Evolutionary conservation across 2,329 filamentous ascomycete species (phyloP), one percentile per base, ranked within the genome.

Genomic region (Alternaria gaisen): DNA sequence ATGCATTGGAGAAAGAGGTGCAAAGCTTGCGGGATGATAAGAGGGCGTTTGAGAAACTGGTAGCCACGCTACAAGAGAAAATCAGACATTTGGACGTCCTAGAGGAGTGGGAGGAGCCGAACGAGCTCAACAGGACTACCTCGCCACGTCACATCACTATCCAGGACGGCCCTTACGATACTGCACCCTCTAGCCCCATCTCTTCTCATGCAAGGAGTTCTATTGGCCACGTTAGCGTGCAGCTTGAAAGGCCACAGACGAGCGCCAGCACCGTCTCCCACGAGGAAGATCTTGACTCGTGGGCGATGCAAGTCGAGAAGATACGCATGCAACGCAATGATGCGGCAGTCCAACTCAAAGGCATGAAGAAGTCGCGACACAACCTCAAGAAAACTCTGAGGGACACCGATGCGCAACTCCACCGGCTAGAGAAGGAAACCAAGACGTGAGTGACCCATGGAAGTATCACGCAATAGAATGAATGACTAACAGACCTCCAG

Each of bases 241-340:
- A 59, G 2, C 32, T 58, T 3, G 62, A 67, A 9, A 60, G 69
- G n/a, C 70, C 72, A 14, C 56, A 67, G 6, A 76, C 69, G 3
- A 60, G 63, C 20, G 61, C 58, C 3, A 76, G 69, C 22, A 65
- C 65, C 6, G 43, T 51, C 8, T 68, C 67, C 4, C 62, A 50
- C 9, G 61, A 61, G n/a, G 66, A 70, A 5, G 69, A 71, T 16
- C 65, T 72, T 3, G 70, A 71, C 1, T 56, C 67, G 1, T 79
- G 77, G 77, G 70, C 72, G 0, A 67, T 60, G 20, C 75, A 79
- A 46, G 67, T 79, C 7, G 76, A 79, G 41, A 66, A 74, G 18
- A 65, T 78, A 16, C 72, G 76, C 22, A 71, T 77, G 67, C 64
- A 74, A 34, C 61, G 77, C 30, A 63, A 77, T 14, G 76, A 79